These are phyloP conservation scores for Amanita molliuscula DNA, from an alignment of 768 basidiomycete genomes.

Conservation along the genomic window DNA sequence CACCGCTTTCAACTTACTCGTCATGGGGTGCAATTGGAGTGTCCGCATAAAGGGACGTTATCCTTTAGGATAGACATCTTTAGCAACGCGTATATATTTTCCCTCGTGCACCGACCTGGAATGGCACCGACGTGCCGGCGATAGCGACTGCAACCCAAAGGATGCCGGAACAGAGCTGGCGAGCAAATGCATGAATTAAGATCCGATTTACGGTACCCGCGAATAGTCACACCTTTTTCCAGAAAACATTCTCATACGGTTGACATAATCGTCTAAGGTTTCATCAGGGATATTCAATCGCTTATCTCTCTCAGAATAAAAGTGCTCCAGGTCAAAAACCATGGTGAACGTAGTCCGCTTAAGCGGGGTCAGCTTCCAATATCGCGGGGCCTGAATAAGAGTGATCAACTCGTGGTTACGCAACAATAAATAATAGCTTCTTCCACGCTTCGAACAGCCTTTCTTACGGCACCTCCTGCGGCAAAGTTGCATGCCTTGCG, in stretches of 20 bases:
- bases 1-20: background rate
- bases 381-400: background rate
- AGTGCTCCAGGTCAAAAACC: conserved; percentile 30
- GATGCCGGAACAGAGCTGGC: background rate
- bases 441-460: background rate
- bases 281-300: conserved; percentile 46
- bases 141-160: background rate
- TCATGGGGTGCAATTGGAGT: background rate
- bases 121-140: background rate
- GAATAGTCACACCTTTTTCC: conserved; percentile 12
- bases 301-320: conserved; percentile 45
- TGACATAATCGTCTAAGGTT: conserved; percentile 36
- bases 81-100: background rate
- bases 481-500: background rate
- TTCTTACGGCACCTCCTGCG: background rate
- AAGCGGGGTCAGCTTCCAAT: background rate
- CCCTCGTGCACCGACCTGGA: background rate
- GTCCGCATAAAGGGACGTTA: background rate
- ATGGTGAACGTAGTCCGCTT: background rate
- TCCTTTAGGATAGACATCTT: background rate
- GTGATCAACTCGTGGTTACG: background rate
- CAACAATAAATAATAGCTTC: background rate
- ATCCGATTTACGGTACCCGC: background rate
- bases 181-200: background rate
- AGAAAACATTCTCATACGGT: conserved; percentile 16